Conservation (phyloP, 192 early-diverging fungal species). For the Chytriomyces hyalinus region DNA sequence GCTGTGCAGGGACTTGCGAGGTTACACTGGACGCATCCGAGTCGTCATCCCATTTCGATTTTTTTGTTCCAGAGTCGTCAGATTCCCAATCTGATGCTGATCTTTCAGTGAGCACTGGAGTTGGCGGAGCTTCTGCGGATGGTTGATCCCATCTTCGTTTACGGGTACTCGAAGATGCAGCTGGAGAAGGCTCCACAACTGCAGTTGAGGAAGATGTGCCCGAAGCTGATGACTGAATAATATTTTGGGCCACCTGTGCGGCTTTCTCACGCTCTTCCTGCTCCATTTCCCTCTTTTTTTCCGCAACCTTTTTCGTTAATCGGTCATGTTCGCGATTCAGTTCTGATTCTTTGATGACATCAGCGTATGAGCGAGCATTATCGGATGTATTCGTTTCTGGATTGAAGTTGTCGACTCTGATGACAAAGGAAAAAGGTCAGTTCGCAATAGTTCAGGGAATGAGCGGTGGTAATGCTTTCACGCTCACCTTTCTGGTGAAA, state of each 20-base stretch:
- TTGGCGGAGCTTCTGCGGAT: slow-evolving; percentile 1
- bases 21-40: slow-evolving; percentile 71
- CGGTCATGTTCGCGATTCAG: slow-evolving; percentile 82
- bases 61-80: slow-evolving; percentile 5
- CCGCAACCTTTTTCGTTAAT: slow-evolving; percentile 70
- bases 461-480: slow-evolving; percentile 70
- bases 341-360: slow-evolving; percentile 85
- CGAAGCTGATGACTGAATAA: neutral
- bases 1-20: slow-evolving; percentile 41
- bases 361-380: slow-evolving; percentile 75
- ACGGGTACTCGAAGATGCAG: slow-evolving; percentile 51
- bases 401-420: slow-evolving; percentile 11
- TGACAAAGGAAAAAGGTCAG: too few species aligned
- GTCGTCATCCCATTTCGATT: slow-evolving; percentile 62
- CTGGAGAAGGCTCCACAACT: neutral
- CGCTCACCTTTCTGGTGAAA: slow-evolving; percentile 75
- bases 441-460: too few species aligned
- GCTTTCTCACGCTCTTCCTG: slow-evolving; percentile 73
- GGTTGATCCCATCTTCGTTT: slow-evolving; percentile 86
- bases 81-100: slow-evolving; percentile 43
- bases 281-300: slow-evolving; percentile 72
- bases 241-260: slow-evolving; percentile 68
- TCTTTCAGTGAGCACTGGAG: slow-evolving; percentile 6
- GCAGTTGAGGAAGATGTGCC: neutral
- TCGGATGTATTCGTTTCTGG: slow-evolving; percentile 32